Conservation (phyloP, 108 stramenopile species). For the Pseudonitzschia pungens region DNA sequence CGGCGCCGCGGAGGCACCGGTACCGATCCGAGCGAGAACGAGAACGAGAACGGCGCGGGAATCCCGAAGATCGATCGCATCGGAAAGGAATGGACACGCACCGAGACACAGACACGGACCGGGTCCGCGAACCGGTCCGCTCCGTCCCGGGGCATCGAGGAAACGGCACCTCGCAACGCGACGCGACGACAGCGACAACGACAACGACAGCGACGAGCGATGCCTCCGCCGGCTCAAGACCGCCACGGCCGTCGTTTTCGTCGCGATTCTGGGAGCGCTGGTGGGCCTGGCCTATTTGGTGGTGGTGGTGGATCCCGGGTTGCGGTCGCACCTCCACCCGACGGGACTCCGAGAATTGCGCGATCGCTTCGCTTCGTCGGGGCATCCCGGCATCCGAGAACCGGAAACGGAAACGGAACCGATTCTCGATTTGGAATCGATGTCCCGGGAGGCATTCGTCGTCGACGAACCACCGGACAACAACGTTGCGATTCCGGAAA, state of each 20-base stretch:
- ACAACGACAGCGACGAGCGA: neutral
- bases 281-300: neutral
- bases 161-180: neutral
- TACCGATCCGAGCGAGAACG: too few relatives aligned
- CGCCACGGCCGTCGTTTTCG: neutral
- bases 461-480: neutral
- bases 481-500: neutral
- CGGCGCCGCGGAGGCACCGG: too few relatives aligned
- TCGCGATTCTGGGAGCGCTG: neutral
- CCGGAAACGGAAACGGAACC: neutral
- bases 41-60: too few relatives aligned
- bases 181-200: neutral
- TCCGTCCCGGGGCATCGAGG: neutral
- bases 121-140: too few relatives aligned
- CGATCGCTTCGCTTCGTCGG: neutral
- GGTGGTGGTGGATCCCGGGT: neutral
- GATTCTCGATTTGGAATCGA: too few relatives aligned
- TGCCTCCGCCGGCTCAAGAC: neutral
- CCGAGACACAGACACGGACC: too few relatives aligned
- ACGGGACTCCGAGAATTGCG: neutral
- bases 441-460: neutral
- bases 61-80: too few relatives aligned
- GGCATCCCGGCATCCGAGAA: too few relatives aligned
- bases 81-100: too few relatives aligned
- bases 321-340: neutral